Conservation (phyloP, 495 filamentous ascomycete species). For the Pseudoneurospora amorphoporcata region DNA sequence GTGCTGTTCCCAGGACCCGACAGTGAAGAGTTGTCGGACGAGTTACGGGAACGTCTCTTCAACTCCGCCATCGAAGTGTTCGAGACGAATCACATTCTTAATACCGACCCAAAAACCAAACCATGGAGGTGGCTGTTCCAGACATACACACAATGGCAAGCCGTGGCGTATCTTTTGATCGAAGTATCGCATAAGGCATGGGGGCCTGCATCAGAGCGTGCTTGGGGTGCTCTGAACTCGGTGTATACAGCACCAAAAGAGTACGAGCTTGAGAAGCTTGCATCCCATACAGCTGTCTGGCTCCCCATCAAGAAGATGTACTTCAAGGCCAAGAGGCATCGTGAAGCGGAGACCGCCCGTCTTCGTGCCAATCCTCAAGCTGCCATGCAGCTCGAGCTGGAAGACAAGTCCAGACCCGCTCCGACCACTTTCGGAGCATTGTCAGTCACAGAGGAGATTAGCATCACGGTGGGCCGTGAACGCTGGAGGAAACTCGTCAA, state of each 20-base stretch:
- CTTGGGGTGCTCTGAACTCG: slow-evolving; percentile 63
- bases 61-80: slow-evolving; percentile 64
- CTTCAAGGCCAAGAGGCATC: slow-evolving; percentile 50
- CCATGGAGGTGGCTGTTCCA: slow-evolving; percentile 76
- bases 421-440: slow-evolving; percentile 29
- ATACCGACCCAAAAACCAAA: slow-evolving; percentile 47
- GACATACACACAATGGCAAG: slow-evolving; percentile 75
- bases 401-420: slow-evolving; percentile 23
- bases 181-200: slow-evolving; percentile 68
- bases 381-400: slow-evolving; percentile 28
- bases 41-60: slow-evolving; percentile 64
- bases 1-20: slow-evolving; percentile 35
- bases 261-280: slow-evolving; percentile 39
- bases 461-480: slow-evolving; percentile 18
- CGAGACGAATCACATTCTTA: slow-evolving; percentile 57
- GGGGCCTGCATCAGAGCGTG: slow-evolving; percentile 59
- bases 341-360: slow-evolving; percentile 37
- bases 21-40: slow-evolving; percentile 36
- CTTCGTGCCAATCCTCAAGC: slow-evolving; percentile 31
- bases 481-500: slow-evolving; percentile 37
- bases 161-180: slow-evolving; percentile 62
- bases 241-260: slow-evolving; percentile 46
- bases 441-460: slow-evolving; percentile 21
- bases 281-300: slow-evolving; percentile 55
- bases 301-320: slow-evolving; percentile 61